Percentiles rank a stretch among this genome's conserved stretches.
Evolutionary conservation across 495 filamentous ascomycete species (phyloP).

Genomic region (Hypoxylon lenormandii): DNA sequence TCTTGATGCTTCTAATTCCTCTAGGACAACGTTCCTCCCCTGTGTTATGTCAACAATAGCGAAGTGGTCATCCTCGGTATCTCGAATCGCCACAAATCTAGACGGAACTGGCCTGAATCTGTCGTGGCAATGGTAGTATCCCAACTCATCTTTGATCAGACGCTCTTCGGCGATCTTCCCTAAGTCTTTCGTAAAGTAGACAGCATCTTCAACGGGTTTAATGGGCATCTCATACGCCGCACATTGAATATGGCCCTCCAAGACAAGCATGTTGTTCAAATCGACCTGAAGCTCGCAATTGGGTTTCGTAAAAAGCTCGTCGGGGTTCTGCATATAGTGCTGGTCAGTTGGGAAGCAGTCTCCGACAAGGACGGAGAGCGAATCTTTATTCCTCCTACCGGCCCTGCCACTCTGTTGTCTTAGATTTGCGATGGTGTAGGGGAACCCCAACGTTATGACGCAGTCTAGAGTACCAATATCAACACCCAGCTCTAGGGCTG

Average conservation of each 20-base stretch:
- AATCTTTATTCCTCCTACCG: conserved; percentile 92
- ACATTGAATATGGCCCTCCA: conserved; percentile 95
- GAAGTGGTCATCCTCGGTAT: conserved; percentile 92
- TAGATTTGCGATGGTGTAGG: conserved; percentile 92
- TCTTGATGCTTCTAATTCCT: conserved; percentile 94
- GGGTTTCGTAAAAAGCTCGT: conserved; percentile 94
- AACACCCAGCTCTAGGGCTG: conserved; percentile 89
- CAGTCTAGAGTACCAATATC: conserved; percentile 97
- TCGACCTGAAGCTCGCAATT: conserved; percentile 91
- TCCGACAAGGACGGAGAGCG: conserved; percentile 89
- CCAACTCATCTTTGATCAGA: conserved; percentile 76
- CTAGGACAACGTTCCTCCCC: conserved; percentile 83
- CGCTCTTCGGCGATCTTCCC: conserved; percentile 77
- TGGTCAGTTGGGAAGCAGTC: conserved; percentile 93
- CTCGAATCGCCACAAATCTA: conserved; percentile 85
- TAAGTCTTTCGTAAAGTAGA: conserved; percentile 84
- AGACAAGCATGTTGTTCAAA: conserved; percentile 86
- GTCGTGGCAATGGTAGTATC: conserved; percentile 89
- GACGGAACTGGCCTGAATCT: conserved; percentile 88
- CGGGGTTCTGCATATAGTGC: conserved; percentile 94
- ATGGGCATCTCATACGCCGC: conserved; percentile 97
- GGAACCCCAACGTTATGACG: conserved; percentile 92
- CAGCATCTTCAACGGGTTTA: conserved; percentile 74
- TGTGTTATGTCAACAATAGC: conserved; percentile 91
- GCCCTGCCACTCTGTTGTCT: conserved; percentile 95